These are phyloP conservation scores for Pichia nanzhaoensis DNA, from an alignment of 805 yeast species.

Conservation along the genomic window DNA sequence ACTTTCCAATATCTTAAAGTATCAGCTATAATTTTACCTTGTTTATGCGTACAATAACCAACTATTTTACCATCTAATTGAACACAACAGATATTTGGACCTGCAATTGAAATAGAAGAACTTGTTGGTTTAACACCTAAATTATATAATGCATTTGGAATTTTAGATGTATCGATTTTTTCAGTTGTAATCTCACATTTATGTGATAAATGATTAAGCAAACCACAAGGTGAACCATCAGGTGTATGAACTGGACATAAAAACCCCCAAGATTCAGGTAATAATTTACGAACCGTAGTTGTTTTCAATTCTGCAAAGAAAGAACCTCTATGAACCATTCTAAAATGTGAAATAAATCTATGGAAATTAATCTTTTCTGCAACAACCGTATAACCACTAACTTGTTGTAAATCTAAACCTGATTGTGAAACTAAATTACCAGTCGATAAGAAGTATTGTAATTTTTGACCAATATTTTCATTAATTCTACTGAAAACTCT, in stretches of 20 bases:
- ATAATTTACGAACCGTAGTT: constrained; percentile 89
- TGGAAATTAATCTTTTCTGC: constrained; percentile 97
- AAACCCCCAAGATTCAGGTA: constrained; percentile 99
- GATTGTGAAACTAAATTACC: constrained; percentile 97
- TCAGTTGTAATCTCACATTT: constrained; percentile 82
- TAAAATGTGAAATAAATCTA: constrained; percentile 94
- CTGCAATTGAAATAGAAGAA: constrained; percentile 61
- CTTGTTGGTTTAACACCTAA: constrained; percentile 81
- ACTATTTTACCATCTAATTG: constrained; percentile 88
- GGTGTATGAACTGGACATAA: constrained; percentile 99
- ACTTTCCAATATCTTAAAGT: constrained; percentile 92
- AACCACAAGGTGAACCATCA: constrained; percentile 99
- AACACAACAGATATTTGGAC: constrained; percentile 82
- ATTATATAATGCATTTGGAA: constrained; percentile 58
- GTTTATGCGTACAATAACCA: constrained; percentile 91
- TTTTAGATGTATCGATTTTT: constrained; percentile 63
- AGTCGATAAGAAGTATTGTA: constrained; percentile 91
- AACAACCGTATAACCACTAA: constrained; percentile 95
- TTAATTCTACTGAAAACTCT: constrained; percentile 73
- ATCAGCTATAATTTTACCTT: constrained; percentile 80
- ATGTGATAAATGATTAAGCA: constrained; percentile 93
- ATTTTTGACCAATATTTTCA: constrained; percentile 90
- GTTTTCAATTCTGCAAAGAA: constrained; percentile 97
- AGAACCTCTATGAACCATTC: constrained; percentile 99
- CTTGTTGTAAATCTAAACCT: constrained; percentile 96